Base-by-base conservation (phyloP, 2,329 filamentous ascomycete genomes). In the Ophiostoma quercus region DNA sequence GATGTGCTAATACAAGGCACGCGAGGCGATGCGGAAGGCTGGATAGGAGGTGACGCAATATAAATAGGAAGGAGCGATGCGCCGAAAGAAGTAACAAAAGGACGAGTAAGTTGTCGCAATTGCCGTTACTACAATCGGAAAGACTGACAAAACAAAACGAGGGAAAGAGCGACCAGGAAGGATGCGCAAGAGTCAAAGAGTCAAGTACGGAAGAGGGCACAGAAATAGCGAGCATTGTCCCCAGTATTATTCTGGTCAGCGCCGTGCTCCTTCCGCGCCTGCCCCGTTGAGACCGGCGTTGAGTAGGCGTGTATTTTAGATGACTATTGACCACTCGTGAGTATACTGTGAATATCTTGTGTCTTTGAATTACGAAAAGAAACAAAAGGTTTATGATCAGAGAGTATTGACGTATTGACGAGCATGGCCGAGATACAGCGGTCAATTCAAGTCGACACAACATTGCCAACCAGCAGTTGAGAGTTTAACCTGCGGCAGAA, bases 221-320 rank as follows among this genome's bases (percentile, higher is more conserved):
- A 57, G 51, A 57, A 57, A 57, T 57, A 57, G 51, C 51, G 51
- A 57, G 51, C n/a, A 57, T 14, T 22, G 51, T 25, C 66, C 65
- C 66, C 39, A 70, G 54, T 70, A 70, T 68, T 68, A 47, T 47
- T 47, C 43, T n/a, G 16, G 19, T 47, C 68, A 39, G 57, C 32
- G 34, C 62, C 60, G 67, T 68, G 62, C 62, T 66, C 57, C 62
- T 60, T 70, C 67, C 69, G 60, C 69, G 25, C 69, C 69, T 66
- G 60, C 69, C 57, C 69, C 66, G 66, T 60, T 32, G 69, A 63
- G 25, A 65, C 51, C 32, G 29, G 16, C 16, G 43, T n/a, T 43
- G 25, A 29, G 25, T 2, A 29, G 25, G 25, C 34, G 34, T 34
- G 34, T 34, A 6, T 6, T 6, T 34, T 3, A 34, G 34, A 34